Evolutionary conservation across 495 filamentous ascomycete genomes (phyloP), one percentile per base, ranked within the genome.

Genomic region (Daldinia concentrica): DNA sequence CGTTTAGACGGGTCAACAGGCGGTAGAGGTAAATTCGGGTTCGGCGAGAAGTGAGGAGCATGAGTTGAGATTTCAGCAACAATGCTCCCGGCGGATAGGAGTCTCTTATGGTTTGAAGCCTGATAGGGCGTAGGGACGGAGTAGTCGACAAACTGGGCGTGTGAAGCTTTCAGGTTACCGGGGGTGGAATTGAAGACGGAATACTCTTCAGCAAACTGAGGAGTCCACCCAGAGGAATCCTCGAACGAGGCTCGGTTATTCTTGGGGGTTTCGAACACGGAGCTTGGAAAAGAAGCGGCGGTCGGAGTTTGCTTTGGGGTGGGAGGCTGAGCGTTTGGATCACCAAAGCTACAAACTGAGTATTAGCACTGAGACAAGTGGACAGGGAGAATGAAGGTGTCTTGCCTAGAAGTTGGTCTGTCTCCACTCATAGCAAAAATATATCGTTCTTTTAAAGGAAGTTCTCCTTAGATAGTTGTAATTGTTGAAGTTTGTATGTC

Each of bases 251-350:
- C 80, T 62, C 78, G 78, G 69, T 78, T 81, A 58, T 75, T 76
- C 76, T 89, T 90, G 19, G 91, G 90, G 14, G 90, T 92, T 65
- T 89, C 86, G 77, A 92, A 90, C 60, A 86, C 80, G 39, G 85
- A 82, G 72, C 84, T 88, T 72, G 87, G 87, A 52, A 92, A 90
- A 39, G 82, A 79, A 62, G 85, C 76, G 52, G 90, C 90, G 26
- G 85, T 91, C 68, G 91, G 91, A 45, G 91, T 93, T 79, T 87
- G 89, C 75, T 88, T 91, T 24, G 91, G 91, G 63, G 91, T 93
- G 61, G 90, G 90, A 78, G 91, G 91, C 83, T 91, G 88, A 84
- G 88, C 89, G 86, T 88, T 88, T 79, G 88, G 86, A 85, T 90
- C 89, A 86, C 85, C 90, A 88, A 92, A 92, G 86, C 90, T 92